Conservation (phyloP, 306 rosid species). For the Rubus idaeus region DNA sequence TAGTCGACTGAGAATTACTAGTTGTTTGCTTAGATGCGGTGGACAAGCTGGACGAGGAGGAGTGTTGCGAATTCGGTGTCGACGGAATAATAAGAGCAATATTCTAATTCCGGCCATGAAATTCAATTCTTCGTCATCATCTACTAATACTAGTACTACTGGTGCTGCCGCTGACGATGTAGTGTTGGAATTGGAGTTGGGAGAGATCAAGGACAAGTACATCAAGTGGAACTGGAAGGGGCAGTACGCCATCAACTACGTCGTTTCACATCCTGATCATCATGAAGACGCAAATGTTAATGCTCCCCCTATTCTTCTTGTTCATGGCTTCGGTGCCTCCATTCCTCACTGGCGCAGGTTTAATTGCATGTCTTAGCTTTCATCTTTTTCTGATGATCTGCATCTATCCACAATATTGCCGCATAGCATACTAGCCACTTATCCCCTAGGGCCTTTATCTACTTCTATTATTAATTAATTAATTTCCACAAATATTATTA, state of each 20-base stretch:
- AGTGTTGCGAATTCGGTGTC: neutral
- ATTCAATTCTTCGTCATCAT: slow-evolving; percentile 24
- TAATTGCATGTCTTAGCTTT: neutral
- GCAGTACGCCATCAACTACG: slow-evolving; percentile 61
- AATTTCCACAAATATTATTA: neutral
- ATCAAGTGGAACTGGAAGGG: slow-evolving; percentile 79
- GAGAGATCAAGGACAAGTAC: slow-evolving; percentile 52
- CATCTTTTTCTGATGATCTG: neutral
- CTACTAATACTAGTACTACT: slow-evolving; percentile 13
- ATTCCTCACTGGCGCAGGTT: slow-evolving; percentile 96
- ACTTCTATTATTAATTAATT: neutral
- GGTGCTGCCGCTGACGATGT: slow-evolving; percentile 27
- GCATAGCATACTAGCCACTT: neutral
- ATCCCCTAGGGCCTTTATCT: slow-evolving; percentile 16
- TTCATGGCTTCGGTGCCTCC: slow-evolving; percentile 97
- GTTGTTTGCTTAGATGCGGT: slow-evolving; percentile 1
- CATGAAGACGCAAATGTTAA: neutral
- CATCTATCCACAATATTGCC: neutral
- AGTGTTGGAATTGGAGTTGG: slow-evolving; percentile 36
- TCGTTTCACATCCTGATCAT: slow-evolving; percentile 40
- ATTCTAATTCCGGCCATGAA: neutral
- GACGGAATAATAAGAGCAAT: too few species aligned
- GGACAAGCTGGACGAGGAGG: neutral
- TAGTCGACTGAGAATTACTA: neutral
- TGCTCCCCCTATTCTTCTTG: slow-evolving; percentile 72